Conservation (phyloP, 805 yeast species). For the Wickerhamomyces alni region DNA sequence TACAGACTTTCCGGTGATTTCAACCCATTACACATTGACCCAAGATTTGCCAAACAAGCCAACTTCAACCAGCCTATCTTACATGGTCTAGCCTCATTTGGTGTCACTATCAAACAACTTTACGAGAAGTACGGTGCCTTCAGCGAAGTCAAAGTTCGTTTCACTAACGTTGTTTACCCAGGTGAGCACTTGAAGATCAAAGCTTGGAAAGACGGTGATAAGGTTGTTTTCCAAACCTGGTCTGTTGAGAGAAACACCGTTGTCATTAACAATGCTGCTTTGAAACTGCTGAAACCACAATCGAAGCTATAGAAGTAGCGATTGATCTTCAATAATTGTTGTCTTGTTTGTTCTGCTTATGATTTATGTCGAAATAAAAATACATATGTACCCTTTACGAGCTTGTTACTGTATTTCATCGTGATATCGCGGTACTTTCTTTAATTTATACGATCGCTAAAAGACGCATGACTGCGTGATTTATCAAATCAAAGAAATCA, state of each 20-base stretch:
- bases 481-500: no score
- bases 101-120: conserved; percentile 71
- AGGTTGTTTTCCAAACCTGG: conserved; percentile 68
- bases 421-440: no score
- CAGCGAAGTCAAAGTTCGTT: conserved; percentile 83
- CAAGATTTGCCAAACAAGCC: conserved; percentile 81
- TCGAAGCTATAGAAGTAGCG: conserved; percentile 25
- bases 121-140: conserved; percentile 77
- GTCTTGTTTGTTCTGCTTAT: no score
- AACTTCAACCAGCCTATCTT: conserved; percentile 81
- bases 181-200: conserved; percentile 79
- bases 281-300: conserved; percentile 41
- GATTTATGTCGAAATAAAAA: background rate
- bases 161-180: conserved; percentile 88
- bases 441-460: no score
- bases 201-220: conserved; percentile 78
- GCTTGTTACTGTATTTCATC: no score
- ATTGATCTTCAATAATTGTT: no score
- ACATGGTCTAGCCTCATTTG: conserved; percentile 89
- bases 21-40: conserved; percentile 95
- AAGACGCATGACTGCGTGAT: no score
- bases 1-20: conserved; percentile 91
- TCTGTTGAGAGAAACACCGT: conserved; percentile 70
- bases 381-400: no score
- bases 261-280: conserved; percentile 85